Evolutionary conservation across 2,329 filamentous ascomycete genomes (phyloP).

Genomic region (Penicillium brasilianum): DNA sequence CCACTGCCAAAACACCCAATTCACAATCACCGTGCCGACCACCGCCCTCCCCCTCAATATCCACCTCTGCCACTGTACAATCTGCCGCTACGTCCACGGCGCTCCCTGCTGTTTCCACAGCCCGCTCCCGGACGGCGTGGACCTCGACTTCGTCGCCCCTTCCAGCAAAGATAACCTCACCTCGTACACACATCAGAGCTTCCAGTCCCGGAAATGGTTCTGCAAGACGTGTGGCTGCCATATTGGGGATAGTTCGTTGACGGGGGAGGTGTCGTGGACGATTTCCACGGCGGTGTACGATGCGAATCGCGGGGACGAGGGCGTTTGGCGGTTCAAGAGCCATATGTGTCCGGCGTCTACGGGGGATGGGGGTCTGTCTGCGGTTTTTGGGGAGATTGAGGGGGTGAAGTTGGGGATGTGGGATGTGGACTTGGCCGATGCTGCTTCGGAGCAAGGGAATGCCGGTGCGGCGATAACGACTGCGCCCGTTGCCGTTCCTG

Average conservation of each 20-base stretch:
- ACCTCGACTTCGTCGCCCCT: constrained; percentile 30
- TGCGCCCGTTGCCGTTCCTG: background rate
- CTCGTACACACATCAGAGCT: constrained; percentile 38
- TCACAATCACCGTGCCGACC: constrained; percentile 43
- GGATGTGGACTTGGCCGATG: constrained; percentile 13
- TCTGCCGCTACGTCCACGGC: constrained; percentile 50
- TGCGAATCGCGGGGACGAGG: constrained; percentile 19
- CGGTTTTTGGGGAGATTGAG: constrained; percentile 24
- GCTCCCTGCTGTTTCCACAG: constrained; percentile 36
- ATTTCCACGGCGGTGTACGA: constrained; percentile 35
- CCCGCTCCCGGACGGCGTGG: constrained; percentile 26
- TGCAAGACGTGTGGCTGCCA: constrained; percentile 54
- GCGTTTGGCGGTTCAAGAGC: constrained; percentile 25
- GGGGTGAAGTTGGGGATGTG: constrained; percentile 20
- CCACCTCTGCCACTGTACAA: constrained; percentile 52
- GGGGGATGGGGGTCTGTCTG: constrained; percentile 25
- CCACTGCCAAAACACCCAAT: constrained; percentile 33
- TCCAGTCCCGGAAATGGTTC: constrained; percentile 42
- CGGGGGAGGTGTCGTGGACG: constrained; percentile 22
- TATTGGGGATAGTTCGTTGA: constrained; percentile 25
- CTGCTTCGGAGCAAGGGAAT: too few relatives aligned
- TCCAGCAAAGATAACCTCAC: constrained; percentile 29
- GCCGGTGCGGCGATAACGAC: too few relatives aligned
- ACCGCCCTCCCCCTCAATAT: constrained; percentile 44
- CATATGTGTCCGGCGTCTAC: constrained; percentile 29